Conservation (phyloP, 805 yeast genomes). For the Suhomyces sp. region DNA sequence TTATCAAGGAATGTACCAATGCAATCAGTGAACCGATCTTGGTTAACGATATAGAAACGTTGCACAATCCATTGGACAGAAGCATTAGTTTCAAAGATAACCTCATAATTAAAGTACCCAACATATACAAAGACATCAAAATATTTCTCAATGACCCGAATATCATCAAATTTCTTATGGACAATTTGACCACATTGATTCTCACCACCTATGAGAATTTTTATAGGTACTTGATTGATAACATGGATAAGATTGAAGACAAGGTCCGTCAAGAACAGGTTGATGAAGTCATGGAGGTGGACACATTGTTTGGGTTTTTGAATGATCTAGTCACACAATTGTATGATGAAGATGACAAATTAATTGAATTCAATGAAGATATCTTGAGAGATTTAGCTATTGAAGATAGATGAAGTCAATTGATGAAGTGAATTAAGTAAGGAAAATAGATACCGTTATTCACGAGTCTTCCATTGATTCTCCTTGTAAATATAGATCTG, state of each 20-base stretch:
- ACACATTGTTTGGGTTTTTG: conserved; percentile 53
- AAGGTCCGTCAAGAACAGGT: conserved; percentile 24
- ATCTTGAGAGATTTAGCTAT: no score
- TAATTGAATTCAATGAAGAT: conserved; percentile 27
- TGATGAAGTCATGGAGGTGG: conserved; percentile 58
- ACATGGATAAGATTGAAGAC: conserved; percentile 21
- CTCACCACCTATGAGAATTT: conserved; percentile 57
- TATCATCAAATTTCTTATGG: conserved; percentile 31
- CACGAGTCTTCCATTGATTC: no score
- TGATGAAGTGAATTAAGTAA: no score
- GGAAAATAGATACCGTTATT: no score
- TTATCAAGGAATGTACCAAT: conserved; percentile 52
- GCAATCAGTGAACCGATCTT: conserved; percentile 47
- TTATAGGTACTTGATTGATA: conserved; percentile 33
- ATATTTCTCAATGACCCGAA: conserved; percentile 57
- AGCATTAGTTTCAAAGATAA: conserved; percentile 46
- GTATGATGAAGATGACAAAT: conserved; percentile 20
- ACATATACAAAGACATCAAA: conserved; percentile 50
- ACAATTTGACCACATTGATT: conserved; percentile 47
- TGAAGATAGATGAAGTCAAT: no score
- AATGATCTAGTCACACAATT: conserved; percentile 32
- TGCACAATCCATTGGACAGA: conserved; percentile 26
- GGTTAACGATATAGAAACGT: conserved; percentile 16
- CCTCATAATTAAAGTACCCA: conserved; percentile 55
- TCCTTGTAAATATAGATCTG: no score